Evolutionary conservation across 2,329 filamentous ascomycete genomes (phyloP).

Genomic region (Fusarium algeriense): DNA sequence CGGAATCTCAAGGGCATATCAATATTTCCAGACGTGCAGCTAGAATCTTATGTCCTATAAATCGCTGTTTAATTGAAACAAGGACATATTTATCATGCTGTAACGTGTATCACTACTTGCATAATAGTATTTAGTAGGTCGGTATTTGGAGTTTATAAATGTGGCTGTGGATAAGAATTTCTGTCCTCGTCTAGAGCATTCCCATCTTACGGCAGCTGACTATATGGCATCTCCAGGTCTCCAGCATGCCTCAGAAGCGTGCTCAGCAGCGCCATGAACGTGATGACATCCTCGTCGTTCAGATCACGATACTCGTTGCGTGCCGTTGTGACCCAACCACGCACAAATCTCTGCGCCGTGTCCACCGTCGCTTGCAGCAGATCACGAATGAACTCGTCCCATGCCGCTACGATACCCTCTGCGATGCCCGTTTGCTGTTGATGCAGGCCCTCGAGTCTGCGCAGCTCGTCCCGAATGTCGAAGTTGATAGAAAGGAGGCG

Average conservation of each 20-base stretch:
- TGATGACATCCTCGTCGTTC: conserved; percentile 47
- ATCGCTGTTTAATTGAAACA: too few species aligned
- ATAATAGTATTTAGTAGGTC: too few species aligned
- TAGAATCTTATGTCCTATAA: too few species aligned
- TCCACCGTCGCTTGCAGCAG: conserved; percentile 7
- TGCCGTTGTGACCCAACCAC: conserved; percentile 14
- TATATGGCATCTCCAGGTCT: neutral
- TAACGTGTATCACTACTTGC: too few species aligned
- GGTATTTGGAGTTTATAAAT: too few species aligned
- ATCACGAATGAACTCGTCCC: conserved; percentile 23
- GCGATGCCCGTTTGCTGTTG: conserved; percentile 1
- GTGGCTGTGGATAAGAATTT: too few species aligned
- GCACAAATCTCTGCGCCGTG: conserved; percentile 3
- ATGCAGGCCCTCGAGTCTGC: conserved; percentile 6
- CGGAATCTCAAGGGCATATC: too few species aligned
- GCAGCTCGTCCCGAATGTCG: conserved; percentile 18
- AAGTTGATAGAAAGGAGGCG: conserved; percentile 11
- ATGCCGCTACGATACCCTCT: conserved; percentile 11
- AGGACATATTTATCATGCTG: too few species aligned
- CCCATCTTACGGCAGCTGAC: neutral
- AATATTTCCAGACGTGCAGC: too few species aligned
- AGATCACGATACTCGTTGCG: conserved; percentile 50
- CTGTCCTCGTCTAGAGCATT: neutral
- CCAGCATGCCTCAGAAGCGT: conserved; percentile 6
- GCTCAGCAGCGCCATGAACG: conserved; percentile 7